Conservation (phyloP, 2,329 filamentous ascomycete species). For the Colletotrichum cuscutae region DNA sequence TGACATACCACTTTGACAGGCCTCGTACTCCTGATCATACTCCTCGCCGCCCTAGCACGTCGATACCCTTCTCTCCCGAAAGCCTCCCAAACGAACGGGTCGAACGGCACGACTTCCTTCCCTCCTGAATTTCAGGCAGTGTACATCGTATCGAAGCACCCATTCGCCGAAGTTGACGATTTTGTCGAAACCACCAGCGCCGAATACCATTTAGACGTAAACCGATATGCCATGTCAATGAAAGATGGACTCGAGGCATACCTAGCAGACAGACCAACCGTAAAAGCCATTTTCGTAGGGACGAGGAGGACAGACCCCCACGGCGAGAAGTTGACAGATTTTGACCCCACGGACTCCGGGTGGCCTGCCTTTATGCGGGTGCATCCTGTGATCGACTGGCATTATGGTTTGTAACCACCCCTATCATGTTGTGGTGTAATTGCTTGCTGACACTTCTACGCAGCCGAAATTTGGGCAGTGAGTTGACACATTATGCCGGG, state of each 20-base stretch:
- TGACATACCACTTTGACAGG: slow-evolving; percentile 23
- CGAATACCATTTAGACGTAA: slow-evolving; percentile 79
- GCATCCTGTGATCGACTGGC: slow-evolving; percentile 97
- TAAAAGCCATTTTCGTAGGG: slow-evolving; percentile 87
- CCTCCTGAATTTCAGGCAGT: slow-evolving; percentile 75
- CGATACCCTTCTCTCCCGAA: slow-evolving; percentile 42
- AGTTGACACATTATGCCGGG: slow-evolving; percentile 49
- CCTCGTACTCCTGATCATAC: slow-evolving; percentile 88
- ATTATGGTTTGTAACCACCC: slow-evolving; percentile 65
- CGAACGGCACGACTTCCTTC: slow-evolving; percentile 39
- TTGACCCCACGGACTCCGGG: slow-evolving; percentile 86
- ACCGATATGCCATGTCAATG: slow-evolving; percentile 82
- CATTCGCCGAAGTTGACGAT: slow-evolving; percentile 85
- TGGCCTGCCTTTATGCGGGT: slow-evolving; percentile 95
- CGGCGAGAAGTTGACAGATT: slow-evolving; percentile 80
- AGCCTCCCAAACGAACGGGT: slow-evolving; percentile 34
- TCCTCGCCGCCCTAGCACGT: slow-evolving; percentile 72
- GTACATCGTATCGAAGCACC: slow-evolving; percentile 87
- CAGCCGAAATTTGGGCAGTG: slow-evolving; percentile 88
- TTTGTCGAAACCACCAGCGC: slow-evolving; percentile 78
- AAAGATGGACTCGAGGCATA: slow-evolving; percentile 83
- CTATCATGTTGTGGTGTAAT: too few relatives aligned
- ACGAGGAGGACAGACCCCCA: slow-evolving; percentile 94
- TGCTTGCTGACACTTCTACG: background rate
- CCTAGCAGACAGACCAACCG: slow-evolving; percentile 68